phyloP scores from a whole-genome alignment of 1,139 yeast genomes.

The Kodamaea ohmeri region DNA sequence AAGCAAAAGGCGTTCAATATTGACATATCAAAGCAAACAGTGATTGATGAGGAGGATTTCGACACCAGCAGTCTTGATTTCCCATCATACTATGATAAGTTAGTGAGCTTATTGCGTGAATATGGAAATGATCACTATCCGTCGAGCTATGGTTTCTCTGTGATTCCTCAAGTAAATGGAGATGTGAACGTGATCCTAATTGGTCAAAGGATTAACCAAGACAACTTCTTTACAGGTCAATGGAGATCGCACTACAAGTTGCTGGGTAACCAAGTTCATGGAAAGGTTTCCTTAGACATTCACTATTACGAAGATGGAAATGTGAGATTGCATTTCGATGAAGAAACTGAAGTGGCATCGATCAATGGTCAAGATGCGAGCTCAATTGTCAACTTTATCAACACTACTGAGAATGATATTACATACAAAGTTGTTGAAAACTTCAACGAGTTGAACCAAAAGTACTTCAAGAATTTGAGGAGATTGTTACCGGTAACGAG shows the following conservation, averaged over 20 bases:
- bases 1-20: constrained; percentile 55
- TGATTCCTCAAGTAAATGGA: constrained; percentile 34
- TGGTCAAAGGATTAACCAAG: constrained; percentile 71
- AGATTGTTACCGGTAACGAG: constrained; percentile 91
- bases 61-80: constrained; percentile 22
- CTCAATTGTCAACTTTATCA: constrained; percentile 51
- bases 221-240: constrained; percentile 85
- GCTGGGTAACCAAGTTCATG: constrained; percentile 39
- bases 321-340: constrained; percentile 66
- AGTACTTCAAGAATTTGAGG: constrained; percentile 77
- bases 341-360: constrained; percentile 28
- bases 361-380: constrained; percentile 20
- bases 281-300: constrained; percentile 64
- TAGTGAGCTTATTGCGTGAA: constrained; percentile 29
- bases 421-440: constrained; percentile 61
- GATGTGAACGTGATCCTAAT: constrained; percentile 42
- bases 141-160: constrained; percentile 45
- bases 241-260: constrained; percentile 73
- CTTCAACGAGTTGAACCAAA: constrained; percentile 73
- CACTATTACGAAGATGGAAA: constrained; percentile 97
- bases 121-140: constrained; percentile 55
- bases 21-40: constrained; percentile 49
- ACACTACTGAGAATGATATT: constrained; percentile 55
- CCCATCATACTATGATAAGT: constrained; percentile 31
- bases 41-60: constrained; percentile 50